Evolutionary conservation across 108 stramenopile species (phyloP), one percentile per base, ranked within the genome.

Genomic region (Epipyxis sp.): DNA sequence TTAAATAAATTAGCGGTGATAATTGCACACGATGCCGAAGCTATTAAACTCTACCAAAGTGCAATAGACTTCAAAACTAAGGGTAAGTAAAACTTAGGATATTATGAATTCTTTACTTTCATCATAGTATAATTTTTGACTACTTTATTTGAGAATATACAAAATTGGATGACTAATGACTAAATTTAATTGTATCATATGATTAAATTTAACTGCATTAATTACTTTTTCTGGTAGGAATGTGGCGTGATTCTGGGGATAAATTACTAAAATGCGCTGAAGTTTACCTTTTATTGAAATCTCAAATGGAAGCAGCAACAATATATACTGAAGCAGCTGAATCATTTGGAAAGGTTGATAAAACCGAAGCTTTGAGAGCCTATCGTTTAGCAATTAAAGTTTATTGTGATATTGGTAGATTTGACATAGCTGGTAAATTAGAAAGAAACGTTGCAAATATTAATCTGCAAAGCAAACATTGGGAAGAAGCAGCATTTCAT

Each of bases 321-420:
- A 27, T 74, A 6, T 74, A 74, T 74, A 54, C 46, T 35, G 71
- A 74, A 37, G 71, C 71, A 54, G 71, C 71, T n/a, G 71, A 74
- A 74, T 13, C 27, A 10, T 74, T 13, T 42, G 3, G 16, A 42
- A 74, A 74, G 34, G 32, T 74, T 3, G 71, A 74, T 42, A 35
- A 35, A 57, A 6, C 6, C 43, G 71, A 74, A 32, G 71, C 71
- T 43, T 25, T 35, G 20, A 10, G 3, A 13, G 50, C 44, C 25
- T 74, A 74, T 57, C n/a, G 27, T 54, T 25, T 13, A 42, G 37
- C 71, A 29, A 42, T 74, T 6, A 54, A 46, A 54, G 43, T 37
- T 10, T 74, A 35, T 74, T 74, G 71, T 74, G 71, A 74, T 27
- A 6, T 74, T 13, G 34, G 34, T 42, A 25, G 3, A 35, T 74